Evolutionary conservation across 768 basidiomycete genomes (phyloP), one percentile per base, ranked within the genome.

Genomic region (Lentinula boryana): DNA sequence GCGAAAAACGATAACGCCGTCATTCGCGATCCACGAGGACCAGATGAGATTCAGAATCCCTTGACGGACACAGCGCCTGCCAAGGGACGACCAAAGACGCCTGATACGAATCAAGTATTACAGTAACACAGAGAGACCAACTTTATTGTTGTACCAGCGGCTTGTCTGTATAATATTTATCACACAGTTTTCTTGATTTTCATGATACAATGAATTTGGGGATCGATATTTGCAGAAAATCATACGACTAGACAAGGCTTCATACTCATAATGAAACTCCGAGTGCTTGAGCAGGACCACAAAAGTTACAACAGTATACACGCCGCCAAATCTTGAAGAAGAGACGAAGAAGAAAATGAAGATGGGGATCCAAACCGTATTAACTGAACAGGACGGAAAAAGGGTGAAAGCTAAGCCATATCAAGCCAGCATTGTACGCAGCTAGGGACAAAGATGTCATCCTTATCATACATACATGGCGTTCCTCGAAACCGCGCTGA

Each of bases 11-110:
- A 46, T 31, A 65, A 64, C 13, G 64, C 58, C 0, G 56, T 71
- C 23, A 53, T 71, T 40, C 72, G 75, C 2, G 69, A 75, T 57
- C 75, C 75, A 32, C 63, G 70, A 15, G 75, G 76, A 0, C 75
- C 75, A 16, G 33, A 56, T 16, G 55, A 56, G 3, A 27, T 49
- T 16, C 21, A 58, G 27, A 27, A 27, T 27, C 27, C 27, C 10
- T 58, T 56, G 1, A 60, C 65, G 2, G 58, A 54, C 27, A 62
- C 21, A 36, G 51, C 50, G 32, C 63, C 66, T 32, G 63, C 58
- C 12, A 72, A 61, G 60, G 74, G 74, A 27, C 40, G 40, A 13
- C 16, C 8, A 23, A 21, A 33, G 35, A 33, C 16, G 36, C 7
- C 16, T 5, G 6, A 38, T 13, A 8, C 36, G 13, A 13, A 38